Evolutionary conservation across 2,329 filamentous ascomycete species (phyloP).

Genomic region (Ambrosiella cleistominuta): DNA sequence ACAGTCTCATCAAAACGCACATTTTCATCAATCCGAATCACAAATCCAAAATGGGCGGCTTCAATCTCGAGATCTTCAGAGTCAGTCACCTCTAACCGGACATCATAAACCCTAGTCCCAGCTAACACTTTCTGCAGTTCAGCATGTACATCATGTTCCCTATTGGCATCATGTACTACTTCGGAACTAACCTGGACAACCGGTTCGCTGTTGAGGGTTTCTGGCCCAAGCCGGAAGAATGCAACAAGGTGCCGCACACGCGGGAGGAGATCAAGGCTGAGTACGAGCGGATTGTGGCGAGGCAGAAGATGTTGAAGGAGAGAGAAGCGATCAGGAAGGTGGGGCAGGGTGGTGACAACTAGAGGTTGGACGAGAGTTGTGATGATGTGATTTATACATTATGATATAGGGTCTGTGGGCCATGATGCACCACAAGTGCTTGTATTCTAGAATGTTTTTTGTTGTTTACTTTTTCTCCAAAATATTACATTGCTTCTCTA

Average conservation of each 20-base stretch:
- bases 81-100: slow-evolving; percentile 27
- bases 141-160: slow-evolving; percentile 98
- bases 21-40: background rate
- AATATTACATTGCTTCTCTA: too few relatives aligned
- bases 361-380: background rate
- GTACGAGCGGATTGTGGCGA: slow-evolving; percentile 49
- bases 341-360: slow-evolving; percentile 14
- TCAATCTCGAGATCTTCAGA: slow-evolving; percentile 92
- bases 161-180: slow-evolving; percentile 99
- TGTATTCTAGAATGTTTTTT: background rate
- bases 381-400: background rate
- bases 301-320: slow-evolving; percentile 57
- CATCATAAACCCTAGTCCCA: background rate
- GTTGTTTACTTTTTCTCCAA: background rate
- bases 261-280: slow-evolving; percentile 70
- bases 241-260: slow-evolving; percentile 59
- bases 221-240: slow-evolving; percentile 72
- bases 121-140: slow-evolving; percentile 42
- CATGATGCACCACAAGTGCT: too few relatives aligned
- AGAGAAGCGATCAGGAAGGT: slow-evolving; percentile 23
- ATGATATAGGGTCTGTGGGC: too few relatives aligned
- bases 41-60: slow-evolving; percentile 45
- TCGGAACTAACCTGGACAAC: slow-evolving; percentile 90
- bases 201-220: slow-evolving; percentile 80
- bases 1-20: background rate